Evolutionary conservation across 768 basidiomycete genomes (phyloP).

Genomic region (Pulveroboletus frians): DNA sequence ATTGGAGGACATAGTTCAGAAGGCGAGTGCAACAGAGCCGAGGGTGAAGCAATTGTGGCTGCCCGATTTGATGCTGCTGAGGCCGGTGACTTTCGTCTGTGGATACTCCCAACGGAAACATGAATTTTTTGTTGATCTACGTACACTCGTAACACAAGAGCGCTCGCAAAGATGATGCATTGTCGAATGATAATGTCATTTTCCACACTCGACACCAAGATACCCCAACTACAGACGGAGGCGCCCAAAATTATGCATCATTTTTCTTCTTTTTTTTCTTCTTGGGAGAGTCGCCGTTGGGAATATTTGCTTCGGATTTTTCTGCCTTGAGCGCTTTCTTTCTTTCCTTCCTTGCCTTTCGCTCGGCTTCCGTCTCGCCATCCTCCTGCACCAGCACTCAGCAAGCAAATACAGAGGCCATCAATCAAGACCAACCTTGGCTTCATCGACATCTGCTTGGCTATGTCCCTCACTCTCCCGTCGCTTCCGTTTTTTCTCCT

Average conservation of each 20-base stretch:
- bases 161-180: neutral
- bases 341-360: slow-evolving; percentile 74
- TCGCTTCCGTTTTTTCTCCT: slow-evolving; percentile 44
- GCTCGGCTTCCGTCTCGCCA: slow-evolving; percentile 78
- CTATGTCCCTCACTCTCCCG: slow-evolving; percentile 52
- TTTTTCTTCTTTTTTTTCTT: slow-evolving; percentile 40
- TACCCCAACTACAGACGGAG: neutral
- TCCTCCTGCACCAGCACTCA: slow-evolving; percentile 26
- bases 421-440: slow-evolving; percentile 36
- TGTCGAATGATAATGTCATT: neutral
- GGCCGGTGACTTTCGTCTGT: neutral
- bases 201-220: neutral
- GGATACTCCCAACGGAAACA: neutral
- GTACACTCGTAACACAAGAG: neutral
- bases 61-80: neutral
- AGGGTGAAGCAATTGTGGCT: too few species aligned
- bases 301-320: slow-evolving; percentile 48
- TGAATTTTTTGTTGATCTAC: neutral
- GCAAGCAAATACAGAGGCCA: slow-evolving; percentile 2
- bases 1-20: slow-evolving; percentile 25
- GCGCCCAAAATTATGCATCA: slow-evolving; percentile 23
- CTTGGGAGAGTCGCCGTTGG: slow-evolving; percentile 39
- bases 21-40: neutral
- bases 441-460: slow-evolving; percentile 34
- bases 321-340: slow-evolving; percentile 77